Evolutionary conservation across 1,284 basidiomycete genomes (phyloP), one percentile per base, ranked within the genome.

Genomic region (Wolfiporia cocos): DNA sequence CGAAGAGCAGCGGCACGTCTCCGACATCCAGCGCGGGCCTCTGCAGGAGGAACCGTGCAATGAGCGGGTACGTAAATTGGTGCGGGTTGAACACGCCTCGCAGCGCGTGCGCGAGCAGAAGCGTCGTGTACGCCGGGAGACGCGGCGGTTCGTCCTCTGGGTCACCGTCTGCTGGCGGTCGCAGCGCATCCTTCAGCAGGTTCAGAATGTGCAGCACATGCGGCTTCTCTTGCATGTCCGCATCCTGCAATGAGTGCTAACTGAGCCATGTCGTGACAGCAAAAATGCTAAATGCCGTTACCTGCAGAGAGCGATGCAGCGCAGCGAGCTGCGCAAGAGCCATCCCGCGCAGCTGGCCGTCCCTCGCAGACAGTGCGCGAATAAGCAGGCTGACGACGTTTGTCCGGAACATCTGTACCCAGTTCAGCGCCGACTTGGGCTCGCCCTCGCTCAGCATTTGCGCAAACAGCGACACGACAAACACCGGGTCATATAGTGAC

Each of bases 1-100:
- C 72, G 61, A 88, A 92, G 26, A 96, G 66, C 75, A 93, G 76
- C 0, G 92, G 92, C 2, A 94, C 85, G 56, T 95, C 92, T 4
- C 59, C 63, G 0, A 65, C 63, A 58, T 94, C 91, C 9, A 94
- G 65, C 33, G 74, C 69, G 0, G 89, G 82, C 19, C 92, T 75
- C 63, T 94, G 90, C 0, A 95, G 71, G 5, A 95, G 73, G 71
- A 93, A 93, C 4, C 83, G 75, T 3, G 86, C 81, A 1, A 84
- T 80, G 19, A 83, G 60, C 0, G 91, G 90, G 57, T 92, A 94
- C 30, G 86, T 76, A 63, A 88, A 87, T 43, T 81, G 79, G 4
- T 81, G 76, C 0, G 91, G 91, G 51, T 84, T 81, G 56, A 86
- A 90, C 18, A 92, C 68, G 0, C 79, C 75, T 28, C 86, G 75